Evolutionary conservation across 1,284 basidiomycete genomes (phyloP).

Genomic region (Irpex rosettiformis): DNA sequence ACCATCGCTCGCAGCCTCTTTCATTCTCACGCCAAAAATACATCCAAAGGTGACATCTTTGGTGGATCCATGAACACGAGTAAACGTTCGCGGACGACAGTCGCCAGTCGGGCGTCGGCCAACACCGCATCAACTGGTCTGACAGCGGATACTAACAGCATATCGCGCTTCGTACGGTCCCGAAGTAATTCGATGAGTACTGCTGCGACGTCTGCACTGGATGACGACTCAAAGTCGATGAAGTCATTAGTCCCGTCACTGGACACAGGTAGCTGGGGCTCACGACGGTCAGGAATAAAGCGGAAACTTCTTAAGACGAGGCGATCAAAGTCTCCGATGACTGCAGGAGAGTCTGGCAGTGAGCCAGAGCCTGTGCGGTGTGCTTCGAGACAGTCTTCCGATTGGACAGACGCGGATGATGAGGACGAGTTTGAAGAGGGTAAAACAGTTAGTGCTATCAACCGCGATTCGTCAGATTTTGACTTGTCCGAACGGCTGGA

Average conservation of each 20-base stretch:
- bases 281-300: conserved; percentile 40
- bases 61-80: conserved; percentile 63
- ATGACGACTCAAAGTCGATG: conserved; percentile 49
- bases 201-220: conserved; percentile 53
- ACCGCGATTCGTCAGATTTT: conserved; percentile 62
- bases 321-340: conserved; percentile 57
- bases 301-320: conserved; percentile 53
- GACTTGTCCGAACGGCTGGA: conserved; percentile 73
- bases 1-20: conserved; percentile 80
- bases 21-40: conserved; percentile 52
- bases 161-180: conserved; percentile 56
- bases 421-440: conserved; percentile 14
- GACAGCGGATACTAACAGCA: conserved; percentile 53
- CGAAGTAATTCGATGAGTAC: conserved; percentile 66
- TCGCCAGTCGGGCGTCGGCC: conserved; percentile 64
- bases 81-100: conserved; percentile 57
- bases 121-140: conserved; percentile 57
- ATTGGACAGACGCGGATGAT: conserved; percentile 42
- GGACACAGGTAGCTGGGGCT: conserved; percentile 36
- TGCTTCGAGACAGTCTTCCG: conserved; percentile 16
- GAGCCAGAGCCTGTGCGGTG: conserved; percentile 37
- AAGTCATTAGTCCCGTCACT: conserved; percentile 27
- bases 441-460: conserved; percentile 30
- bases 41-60: conserved; percentile 64
- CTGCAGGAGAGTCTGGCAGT: conserved; percentile 34